A percentile compares a stretch with the other conserved stretches of the same genome.
These are phyloP conservation scores for Drechslera avenae DNA, from an alignment of 2,329 filamentous ascomycete species.

Conservation along the genomic window DNA sequence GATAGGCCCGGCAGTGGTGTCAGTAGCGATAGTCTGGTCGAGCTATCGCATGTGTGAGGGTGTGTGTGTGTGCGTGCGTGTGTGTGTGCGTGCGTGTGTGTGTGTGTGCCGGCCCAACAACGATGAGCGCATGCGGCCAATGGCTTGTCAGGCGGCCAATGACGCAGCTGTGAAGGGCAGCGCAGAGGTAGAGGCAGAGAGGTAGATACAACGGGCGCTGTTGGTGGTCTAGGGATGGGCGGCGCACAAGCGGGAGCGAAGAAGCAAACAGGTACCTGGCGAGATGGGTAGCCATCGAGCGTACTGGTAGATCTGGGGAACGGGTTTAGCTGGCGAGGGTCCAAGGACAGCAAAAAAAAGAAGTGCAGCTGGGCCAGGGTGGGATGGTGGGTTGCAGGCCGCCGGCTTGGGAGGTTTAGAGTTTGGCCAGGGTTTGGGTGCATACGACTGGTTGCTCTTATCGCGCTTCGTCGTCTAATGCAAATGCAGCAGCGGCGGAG, in stretches of 20 bases:
- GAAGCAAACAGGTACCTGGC: conserved; percentile 24
- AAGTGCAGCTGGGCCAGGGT: conserved; percentile 8
- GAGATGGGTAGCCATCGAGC: conserved; percentile 1
- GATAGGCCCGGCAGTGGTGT: conserved; percentile 11
- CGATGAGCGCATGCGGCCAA: conserved; percentile 1
- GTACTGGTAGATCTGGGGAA: conserved; percentile 36
- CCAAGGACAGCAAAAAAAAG: background rate
- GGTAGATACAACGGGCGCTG: too few species aligned
- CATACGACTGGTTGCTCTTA: conserved; percentile 18
- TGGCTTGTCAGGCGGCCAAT: background rate
- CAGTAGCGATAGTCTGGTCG: conserved; percentile 1
- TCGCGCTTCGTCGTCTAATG: conserved; percentile 27
- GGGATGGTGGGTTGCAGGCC: background rate
- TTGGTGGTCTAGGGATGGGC: background rate
- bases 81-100: background rate
- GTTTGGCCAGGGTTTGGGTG: conserved; percentile 3
- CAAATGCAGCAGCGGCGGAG: background rate
- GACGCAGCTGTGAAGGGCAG: conserved; percentile 4
- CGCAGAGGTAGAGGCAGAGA: too few species aligned
- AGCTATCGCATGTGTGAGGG: background rate
- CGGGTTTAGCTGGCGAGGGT: conserved; percentile 17
- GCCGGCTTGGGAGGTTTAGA: conserved; percentile 6
- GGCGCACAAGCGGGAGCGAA: conserved; percentile 28
- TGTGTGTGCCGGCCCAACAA: conserved; percentile 1
- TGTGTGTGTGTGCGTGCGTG: background rate